Evolutionary conservation across 768 basidiomycete genomes (phyloP).

Genomic region (Phallus indusiatus): DNA sequence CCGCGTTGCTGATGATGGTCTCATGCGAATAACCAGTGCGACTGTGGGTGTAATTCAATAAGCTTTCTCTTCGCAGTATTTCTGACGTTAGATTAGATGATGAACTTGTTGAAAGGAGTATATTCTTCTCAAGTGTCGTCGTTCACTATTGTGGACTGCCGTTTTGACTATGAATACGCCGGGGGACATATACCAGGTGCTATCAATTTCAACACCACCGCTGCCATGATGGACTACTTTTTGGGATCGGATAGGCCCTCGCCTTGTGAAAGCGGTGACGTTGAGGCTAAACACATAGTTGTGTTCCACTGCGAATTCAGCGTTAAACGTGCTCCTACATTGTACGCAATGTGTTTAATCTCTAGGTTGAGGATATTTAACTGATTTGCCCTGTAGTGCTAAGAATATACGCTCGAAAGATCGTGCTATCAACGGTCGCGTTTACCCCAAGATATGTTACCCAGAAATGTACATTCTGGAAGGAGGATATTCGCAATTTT

Average conservation of each 20-base stretch:
- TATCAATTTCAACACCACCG: conserved; percentile 79
- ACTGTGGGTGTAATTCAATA: conserved; percentile 49
- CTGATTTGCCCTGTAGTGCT: conserved; percentile 43
- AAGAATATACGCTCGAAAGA: conserved; percentile 90
- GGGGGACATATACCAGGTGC: conserved; percentile 93
- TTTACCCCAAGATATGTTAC: conserved; percentile 89
- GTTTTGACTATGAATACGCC: conserved; percentile 92
- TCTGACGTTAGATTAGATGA: conserved; percentile 40
- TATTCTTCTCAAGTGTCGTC: conserved; percentile 55
- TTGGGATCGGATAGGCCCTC: conserved; percentile 54
- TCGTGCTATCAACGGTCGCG: conserved; percentile 75
- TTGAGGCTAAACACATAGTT: conserved; percentile 53
- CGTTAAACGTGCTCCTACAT: conserved; percentile 89
- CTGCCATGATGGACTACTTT: conserved; percentile 71
- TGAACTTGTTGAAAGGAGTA: conserved; percentile 65
- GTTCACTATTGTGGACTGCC: conserved; percentile 87
- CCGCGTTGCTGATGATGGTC: conserved; percentile 86
- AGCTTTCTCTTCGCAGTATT: conserved; percentile 10
- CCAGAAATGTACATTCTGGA: conserved; percentile 96
- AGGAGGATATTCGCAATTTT: conserved; percentile 92
- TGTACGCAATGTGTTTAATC: conserved; percentile 44
- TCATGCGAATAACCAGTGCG: conserved; percentile 76
- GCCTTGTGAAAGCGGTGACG: conserved; percentile 68
- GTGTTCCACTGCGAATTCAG: conserved; percentile 99
- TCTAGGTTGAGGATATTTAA: conserved; percentile 12